Evolutionary conservation across 2,329 filamentous ascomycete species (phyloP), one percentile per base, ranked within the genome.

Genomic region (Exophiala sp.): DNA sequence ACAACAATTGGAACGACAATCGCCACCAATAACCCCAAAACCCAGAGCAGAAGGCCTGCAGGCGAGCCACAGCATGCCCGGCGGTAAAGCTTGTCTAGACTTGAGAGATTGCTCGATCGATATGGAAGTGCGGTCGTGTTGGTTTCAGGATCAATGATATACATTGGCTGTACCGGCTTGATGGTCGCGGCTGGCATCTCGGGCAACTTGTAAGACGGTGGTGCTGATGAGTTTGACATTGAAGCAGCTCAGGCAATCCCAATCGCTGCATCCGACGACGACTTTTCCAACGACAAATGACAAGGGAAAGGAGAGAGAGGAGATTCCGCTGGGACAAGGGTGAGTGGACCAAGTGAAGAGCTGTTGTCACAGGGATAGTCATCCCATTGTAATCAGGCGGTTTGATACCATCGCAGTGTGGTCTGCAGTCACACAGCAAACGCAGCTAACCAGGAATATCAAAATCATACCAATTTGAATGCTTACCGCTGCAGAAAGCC

Each of bases 61-160:
- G 35, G n/a, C 3, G 47, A 50, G 9, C 47, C 47, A 40, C 47
- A 50, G 32, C 47, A 50, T 30, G 40, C 40, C 38, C 21, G 30
- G 18, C 47, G 41, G 22, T 50, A 50, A 6, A 50, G 18, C 41
- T 46, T 50, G 22, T 46, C 22, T 2, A 50, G 34, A 30, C 32
- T 29, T n/a, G 30, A 16, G 8, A 16, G 16, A 5, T 45, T n/a
- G 23, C 14, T 19, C 10, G 43, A 29, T 11, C 48, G 48, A 18
- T 38, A 46, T 3, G 48, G 43, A 6, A 52, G 30, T 5, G 43
- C 35, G 8, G 14, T 21, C 14, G 48, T 46, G 13, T 46, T 16
- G 5, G 48, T 52, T 27, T 52, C 43, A 1, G 48, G 48, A 27
- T 52, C 48, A 19, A 51, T 14, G 3, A 51, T 23, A 21, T 51